Percentiles rank a stretch among this genome's conserved stretches.
Evolutionary conservation across 2,329 filamentous ascomycete genomes (phyloP).

Genomic region (Venturia pyrina): DNA sequence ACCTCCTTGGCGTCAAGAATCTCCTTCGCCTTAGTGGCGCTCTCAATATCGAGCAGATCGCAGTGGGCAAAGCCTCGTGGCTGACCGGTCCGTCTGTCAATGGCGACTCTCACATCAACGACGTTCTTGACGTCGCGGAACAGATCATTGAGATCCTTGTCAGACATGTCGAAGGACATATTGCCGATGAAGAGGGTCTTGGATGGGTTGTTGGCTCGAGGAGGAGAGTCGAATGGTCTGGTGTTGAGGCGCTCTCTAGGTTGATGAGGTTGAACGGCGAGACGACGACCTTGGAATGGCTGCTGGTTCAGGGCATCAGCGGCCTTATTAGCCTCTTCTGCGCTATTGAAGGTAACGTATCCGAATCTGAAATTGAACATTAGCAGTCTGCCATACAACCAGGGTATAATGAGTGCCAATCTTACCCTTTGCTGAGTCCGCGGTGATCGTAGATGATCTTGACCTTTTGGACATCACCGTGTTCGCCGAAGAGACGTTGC

Average conservation of each 20-base stretch:
- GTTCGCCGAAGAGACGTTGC: constrained; percentile 47
- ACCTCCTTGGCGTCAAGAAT: constrained; percentile 47
- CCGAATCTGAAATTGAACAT: constrained; percentile 44
- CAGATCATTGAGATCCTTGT: constrained; percentile 68
- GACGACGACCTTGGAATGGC: constrained; percentile 52
- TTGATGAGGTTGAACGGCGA: constrained; percentile 51
- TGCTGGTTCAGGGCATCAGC: constrained; percentile 49
- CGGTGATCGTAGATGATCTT: constrained; percentile 50
- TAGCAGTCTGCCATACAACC: constrained; percentile 14
- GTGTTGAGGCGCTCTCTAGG: constrained; percentile 17
- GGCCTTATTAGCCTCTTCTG: constrained; percentile 45
- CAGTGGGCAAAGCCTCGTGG: constrained; percentile 77
- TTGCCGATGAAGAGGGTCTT: constrained; percentile 75
- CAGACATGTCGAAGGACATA: constrained; percentile 76
- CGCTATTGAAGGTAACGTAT: constrained; percentile 50
- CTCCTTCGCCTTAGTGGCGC: constrained; percentile 51
- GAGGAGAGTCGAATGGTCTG: background rate
- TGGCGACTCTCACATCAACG: constrained; percentile 67
- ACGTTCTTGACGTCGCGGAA: constrained; percentile 64
- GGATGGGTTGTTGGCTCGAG: constrained; percentile 37
- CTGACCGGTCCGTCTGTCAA: constrained; percentile 71
- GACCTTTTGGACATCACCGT: constrained; percentile 44
- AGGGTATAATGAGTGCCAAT: background rate
- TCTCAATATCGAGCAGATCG: constrained; percentile 61
- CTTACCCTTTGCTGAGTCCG: constrained; percentile 61